phyloP scores from a whole-genome alignment of 2,329 filamentous ascomycete genomes.

The Scedosporium aurantiacum region DNA sequence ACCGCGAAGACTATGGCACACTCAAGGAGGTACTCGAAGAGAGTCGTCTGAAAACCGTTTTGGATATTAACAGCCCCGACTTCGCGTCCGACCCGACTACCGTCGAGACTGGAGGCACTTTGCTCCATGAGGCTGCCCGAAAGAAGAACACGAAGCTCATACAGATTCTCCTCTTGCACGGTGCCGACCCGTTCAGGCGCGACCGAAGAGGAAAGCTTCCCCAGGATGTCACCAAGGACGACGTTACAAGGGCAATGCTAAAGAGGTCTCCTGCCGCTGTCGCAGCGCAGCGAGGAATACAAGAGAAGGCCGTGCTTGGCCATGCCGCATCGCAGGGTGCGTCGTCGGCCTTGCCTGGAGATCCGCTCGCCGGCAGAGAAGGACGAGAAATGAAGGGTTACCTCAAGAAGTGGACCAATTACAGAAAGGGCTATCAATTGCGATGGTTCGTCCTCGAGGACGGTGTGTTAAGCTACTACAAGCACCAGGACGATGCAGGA shows the following conservation, averaged over 20 bases:
- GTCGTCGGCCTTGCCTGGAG: conserved; percentile 40
- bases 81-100: conserved; percentile 72
- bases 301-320: conserved; percentile 91
- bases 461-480: conserved; percentile 96
- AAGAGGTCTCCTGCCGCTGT: conserved; percentile 93
- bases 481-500: conserved; percentile 94
- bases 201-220: conserved; percentile 93
- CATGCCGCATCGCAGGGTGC: conserved; percentile 50
- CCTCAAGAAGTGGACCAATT: conserved; percentile 99
- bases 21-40: conserved; percentile 77
- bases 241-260: conserved; percentile 73
- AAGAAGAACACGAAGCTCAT: conserved; percentile 80
- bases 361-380: conserved; percentile 66
- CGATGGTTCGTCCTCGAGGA: conserved; percentile 98
- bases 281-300: conserved; percentile 86
- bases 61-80: conserved; percentile 89
- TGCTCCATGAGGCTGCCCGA: conserved; percentile 86
- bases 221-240: conserved; percentile 93
- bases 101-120: conserved; percentile 72
- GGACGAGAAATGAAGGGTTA: conserved; percentile 97
- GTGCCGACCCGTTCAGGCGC: conserved; percentile 88
- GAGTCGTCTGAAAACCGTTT: conserved; percentile 67
- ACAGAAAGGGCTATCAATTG: conserved; percentile 91
- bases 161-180: conserved; percentile 81
- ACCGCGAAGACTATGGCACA: conserved; percentile 60